phyloP scores from a whole-genome alignment of 352 stramenopile genomes.

The Globisporangium nodosum region DNA sequence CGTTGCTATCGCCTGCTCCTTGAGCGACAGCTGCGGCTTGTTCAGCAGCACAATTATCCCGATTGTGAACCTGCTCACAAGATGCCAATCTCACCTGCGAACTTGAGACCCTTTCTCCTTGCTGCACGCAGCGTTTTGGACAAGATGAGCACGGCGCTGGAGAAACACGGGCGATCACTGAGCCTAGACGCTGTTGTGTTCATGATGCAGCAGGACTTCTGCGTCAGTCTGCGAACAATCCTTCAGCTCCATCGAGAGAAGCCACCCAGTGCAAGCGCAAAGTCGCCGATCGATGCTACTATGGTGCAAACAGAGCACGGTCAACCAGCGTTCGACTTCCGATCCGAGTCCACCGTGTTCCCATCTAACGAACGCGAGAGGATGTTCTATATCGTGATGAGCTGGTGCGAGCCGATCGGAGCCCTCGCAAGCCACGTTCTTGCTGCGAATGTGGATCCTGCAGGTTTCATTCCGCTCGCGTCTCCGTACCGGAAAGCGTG shows the following conservation, averaged over 20 bases:
- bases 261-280: not conserved
- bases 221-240: slow-evolving; percentile 25
- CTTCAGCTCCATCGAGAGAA: not conserved
- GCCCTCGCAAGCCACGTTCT: slow-evolving; percentile 25
- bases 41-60: not conserved
- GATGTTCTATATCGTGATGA: slow-evolving; percentile 31
- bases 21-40: slow-evolving; percentile 13
- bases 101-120: slow-evolving; percentile 12
- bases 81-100: not conserved
- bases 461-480: slow-evolving; percentile 23
- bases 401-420: slow-evolving; percentile 40
- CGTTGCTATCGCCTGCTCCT: slow-evolving; percentile 52
- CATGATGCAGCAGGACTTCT: slow-evolving; percentile 71
- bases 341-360: not conserved
- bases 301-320: not conserved
- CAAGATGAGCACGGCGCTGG: slow-evolving; percentile 20
- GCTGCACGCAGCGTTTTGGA: slow-evolving; percentile 18
- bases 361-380: slow-evolving; percentile 10
- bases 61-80: not conserved
- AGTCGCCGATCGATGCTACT: not conserved
- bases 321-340: not conserved
- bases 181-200: slow-evolving; percentile 8
- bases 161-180: slow-evolving; percentile 2
- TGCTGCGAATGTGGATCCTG: slow-evolving; percentile 14
- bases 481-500: slow-evolving; percentile 26